These are phyloP conservation scores for Diutina neorugosa DNA, from an alignment of 1,139 yeast species.

Conservation along the genomic window DNA sequence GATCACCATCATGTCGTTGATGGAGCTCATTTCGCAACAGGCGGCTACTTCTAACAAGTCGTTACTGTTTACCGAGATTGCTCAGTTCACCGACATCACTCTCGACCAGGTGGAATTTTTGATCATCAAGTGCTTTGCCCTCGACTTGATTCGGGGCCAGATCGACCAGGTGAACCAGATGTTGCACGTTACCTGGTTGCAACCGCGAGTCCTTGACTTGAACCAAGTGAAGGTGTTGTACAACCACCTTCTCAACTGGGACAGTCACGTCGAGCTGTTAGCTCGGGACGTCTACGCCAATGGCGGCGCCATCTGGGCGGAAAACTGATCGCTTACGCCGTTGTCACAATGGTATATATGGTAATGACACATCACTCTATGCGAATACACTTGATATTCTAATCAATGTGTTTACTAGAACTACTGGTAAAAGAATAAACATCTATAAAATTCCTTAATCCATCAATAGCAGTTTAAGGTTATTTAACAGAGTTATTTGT, in stretches of 20 bases:
- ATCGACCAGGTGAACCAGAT: conserved; percentile 78
- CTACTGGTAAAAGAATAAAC: no score
- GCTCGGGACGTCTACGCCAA: conserved; percentile 43
- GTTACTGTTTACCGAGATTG: conserved; percentile 61
- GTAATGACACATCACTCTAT: background rate
- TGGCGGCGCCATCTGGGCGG: conserved; percentile 12
- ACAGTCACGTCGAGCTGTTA: conserved; percentile 53
- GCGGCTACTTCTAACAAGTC: conserved; percentile 58
- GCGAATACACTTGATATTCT: background rate
- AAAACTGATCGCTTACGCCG: background rate
- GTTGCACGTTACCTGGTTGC: conserved; percentile 84
- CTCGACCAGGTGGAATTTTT: conserved; percentile 75
- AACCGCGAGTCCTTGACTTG: conserved; percentile 81
- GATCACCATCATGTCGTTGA: conserved; percentile 81
- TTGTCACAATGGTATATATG: background rate
- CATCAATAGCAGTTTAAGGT: no score
- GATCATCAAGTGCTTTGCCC: conserved; percentile 81
- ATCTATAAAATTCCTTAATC: no score
- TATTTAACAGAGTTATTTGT: no score
- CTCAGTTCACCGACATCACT: conserved; percentile 56
- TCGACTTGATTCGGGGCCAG: conserved; percentile 71
- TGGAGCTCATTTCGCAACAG: conserved; percentile 75
- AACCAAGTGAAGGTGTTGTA: conserved; percentile 72
- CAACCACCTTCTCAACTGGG: conserved; percentile 68
- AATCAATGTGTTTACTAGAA: no score